phyloP scores from a whole-genome alignment of 1,284 basidiomycete species.

The Cryptococcus sp. region DNA sequence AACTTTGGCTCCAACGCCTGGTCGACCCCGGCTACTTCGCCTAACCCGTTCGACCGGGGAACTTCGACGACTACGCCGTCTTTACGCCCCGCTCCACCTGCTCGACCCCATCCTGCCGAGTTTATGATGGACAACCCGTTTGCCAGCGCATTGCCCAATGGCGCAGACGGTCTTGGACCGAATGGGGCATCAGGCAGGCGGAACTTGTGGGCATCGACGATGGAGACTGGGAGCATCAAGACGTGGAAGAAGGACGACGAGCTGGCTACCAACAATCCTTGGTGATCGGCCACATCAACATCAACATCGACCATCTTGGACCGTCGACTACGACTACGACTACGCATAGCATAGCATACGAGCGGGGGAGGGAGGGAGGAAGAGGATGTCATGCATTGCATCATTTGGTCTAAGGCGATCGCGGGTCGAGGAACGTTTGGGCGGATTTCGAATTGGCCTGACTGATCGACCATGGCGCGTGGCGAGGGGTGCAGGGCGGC shows the following conservation, averaged over 20 bases:
- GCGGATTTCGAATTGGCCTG: too few species aligned
- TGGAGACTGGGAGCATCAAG: neutral
- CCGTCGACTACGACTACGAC: too few species aligned
- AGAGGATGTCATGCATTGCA: too few species aligned
- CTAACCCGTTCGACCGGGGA: neutral
- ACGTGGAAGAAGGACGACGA: slow-evolving; percentile 17
- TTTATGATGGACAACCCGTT: slow-evolving; percentile 34
- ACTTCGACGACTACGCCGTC: neutral
- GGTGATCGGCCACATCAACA: slow-evolving; percentile 9
- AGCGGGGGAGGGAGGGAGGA: too few species aligned
- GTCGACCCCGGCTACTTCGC: slow-evolving; percentile 12
- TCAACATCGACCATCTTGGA: neutral
- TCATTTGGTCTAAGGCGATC: too few species aligned
- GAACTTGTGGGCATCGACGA: neutral
- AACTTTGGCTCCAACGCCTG: slow-evolving; percentile 36
- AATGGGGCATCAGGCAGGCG: neutral
- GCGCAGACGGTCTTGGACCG: neutral
- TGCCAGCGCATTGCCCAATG: slow-evolving; percentile 9
- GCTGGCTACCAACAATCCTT: slow-evolving; percentile 31
- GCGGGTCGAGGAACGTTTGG: too few species aligned
- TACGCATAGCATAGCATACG: too few species aligned
- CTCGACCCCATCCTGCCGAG: slow-evolving; percentile 40
- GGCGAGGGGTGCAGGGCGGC: too few species aligned
- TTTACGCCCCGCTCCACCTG: slow-evolving; percentile 33
- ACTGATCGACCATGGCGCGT: too few species aligned